Percentiles rank a stretch among this genome's conserved stretches.
These are phyloP conservation scores for Urochloa ruziziensis DNA, from an alignment of 176 grass and related monocot species.

Conservation along the genomic window DNA sequence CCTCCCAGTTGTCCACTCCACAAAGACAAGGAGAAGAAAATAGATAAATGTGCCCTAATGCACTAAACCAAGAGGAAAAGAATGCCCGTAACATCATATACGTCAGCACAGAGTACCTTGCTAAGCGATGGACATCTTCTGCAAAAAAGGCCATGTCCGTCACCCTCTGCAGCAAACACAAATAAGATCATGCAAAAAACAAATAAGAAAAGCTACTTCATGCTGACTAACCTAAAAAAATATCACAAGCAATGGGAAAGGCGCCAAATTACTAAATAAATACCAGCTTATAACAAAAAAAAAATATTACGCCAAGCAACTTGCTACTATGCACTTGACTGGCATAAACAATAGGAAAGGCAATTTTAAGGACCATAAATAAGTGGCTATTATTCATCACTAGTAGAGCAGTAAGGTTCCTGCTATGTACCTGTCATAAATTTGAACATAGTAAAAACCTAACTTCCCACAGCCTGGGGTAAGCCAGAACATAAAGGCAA, in stretches of 20 bases:
- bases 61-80: constrained; percentile 12
- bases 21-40: not conserved
- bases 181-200: constrained; percentile 36
- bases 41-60: not conserved
- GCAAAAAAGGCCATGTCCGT: constrained; percentile 99
- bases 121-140: constrained; percentile 92
- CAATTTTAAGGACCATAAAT: not conserved
- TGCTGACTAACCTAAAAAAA: constrained; percentile 1
- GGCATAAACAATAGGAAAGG: not conserved
- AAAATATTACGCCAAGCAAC: not conserved
- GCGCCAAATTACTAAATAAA: not conserved
- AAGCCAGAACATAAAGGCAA: not conserved
- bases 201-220: constrained; percentile 13
- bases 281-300: not conserved
- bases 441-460: not conserved
- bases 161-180: constrained; percentile 71
- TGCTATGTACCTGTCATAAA: not conserved
- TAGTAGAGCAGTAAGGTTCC: not conserved
- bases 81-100: constrained; percentile 6
- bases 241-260: not conserved
- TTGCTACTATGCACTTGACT: not conserved
- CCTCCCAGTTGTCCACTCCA: not conserved
- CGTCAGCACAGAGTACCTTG: constrained; percentile 57
- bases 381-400: not conserved
- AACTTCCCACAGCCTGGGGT: not conserved